phyloP scores from a whole-genome alignment of 352 stramenopile species.

The Pythium brachiatum region DNA sequence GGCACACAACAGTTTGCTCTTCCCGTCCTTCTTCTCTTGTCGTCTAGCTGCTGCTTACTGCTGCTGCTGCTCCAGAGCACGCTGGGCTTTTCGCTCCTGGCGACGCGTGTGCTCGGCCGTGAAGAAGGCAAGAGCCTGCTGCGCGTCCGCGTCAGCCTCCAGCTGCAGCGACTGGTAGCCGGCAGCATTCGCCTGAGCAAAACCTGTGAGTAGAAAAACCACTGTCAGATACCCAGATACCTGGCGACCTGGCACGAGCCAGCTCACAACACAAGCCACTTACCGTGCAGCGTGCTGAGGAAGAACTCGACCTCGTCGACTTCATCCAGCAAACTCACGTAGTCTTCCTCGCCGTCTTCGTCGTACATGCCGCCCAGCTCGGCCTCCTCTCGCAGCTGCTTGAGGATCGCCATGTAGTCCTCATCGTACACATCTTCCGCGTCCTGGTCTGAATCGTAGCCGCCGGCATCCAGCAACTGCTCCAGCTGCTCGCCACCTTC shows the following conservation, averaged over 20 bases:
- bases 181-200: slow-evolving; percentile 45
- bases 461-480: slow-evolving; percentile 89
- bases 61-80: slow-evolving; percentile 20
- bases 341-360: slow-evolving; percentile 91
- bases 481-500: slow-evolving; percentile 68
- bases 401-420: slow-evolving; percentile 93
- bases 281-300: slow-evolving; percentile 82
- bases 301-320: slow-evolving; percentile 93
- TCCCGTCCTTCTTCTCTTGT: not conserved
- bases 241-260: not conserved
- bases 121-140: slow-evolving; percentile 62
- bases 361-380: slow-evolving; percentile 65
- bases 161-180: slow-evolving; percentile 65
- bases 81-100: slow-evolving; percentile 31
- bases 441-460: slow-evolving; percentile 86
- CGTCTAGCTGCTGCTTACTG: not conserved
- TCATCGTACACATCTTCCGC: slow-evolving; percentile 94
- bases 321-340: slow-evolving; percentile 90
- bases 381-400: slow-evolving; percentile 90
- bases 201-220: slow-evolving; percentile 24
- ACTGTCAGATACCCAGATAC: not conserved
- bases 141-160: slow-evolving; percentile 52
- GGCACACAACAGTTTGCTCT: no score
- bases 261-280: not conserved
- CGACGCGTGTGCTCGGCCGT: slow-evolving; percentile 52